Conservation (phyloP, 352 stramenopile genomes). For the Phytopythium cucurbitacearum region DNA sequence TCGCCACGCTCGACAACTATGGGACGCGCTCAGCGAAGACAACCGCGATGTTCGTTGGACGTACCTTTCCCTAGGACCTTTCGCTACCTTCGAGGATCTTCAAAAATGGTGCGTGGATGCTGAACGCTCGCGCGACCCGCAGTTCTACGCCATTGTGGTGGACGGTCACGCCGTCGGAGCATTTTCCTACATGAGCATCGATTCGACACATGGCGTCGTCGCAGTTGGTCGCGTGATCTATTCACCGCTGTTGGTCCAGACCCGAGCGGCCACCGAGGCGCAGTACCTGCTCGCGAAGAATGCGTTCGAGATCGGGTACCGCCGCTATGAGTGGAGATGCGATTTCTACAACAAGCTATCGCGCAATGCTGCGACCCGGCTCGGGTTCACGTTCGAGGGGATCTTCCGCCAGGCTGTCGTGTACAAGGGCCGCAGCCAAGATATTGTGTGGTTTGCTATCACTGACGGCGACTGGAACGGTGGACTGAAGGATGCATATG, state of each 20-base stretch:
- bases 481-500: conserved; percentile 7
- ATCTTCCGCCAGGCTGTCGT: conserved; percentile 10
- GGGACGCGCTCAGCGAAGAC: conserved; percentile 8
- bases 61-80: conserved; percentile 12
- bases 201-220: conserved; percentile 8
- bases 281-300: conserved; percentile 15
- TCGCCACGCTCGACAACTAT: conserved; percentile 8
- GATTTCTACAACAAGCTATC: conserved; percentile 4
- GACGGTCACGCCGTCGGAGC: conserved; percentile 6
- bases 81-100: conserved; percentile 4
- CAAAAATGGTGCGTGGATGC: conserved; percentile 4
- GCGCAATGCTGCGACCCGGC: background rate
- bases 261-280: conserved; percentile 7
- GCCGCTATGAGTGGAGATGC: conserved; percentile 4
- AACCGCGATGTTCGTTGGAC: conserved; percentile 8
- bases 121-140: background rate
- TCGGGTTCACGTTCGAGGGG: conserved; percentile 10
- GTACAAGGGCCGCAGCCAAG: conserved; percentile 9
- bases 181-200: conserved; percentile 7
- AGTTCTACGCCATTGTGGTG: conserved; percentile 17
- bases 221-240: conserved; percentile 14
- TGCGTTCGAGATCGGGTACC: background rate
- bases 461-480: conserved; percentile 11
- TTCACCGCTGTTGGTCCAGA: conserved; percentile 3
- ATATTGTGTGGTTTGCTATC: conserved; percentile 14